These are phyloP conservation scores for Hypoxylon sp. DNA, from an alignment of 2,329 filamentous ascomycete species.

Conservation along the genomic window DNA sequence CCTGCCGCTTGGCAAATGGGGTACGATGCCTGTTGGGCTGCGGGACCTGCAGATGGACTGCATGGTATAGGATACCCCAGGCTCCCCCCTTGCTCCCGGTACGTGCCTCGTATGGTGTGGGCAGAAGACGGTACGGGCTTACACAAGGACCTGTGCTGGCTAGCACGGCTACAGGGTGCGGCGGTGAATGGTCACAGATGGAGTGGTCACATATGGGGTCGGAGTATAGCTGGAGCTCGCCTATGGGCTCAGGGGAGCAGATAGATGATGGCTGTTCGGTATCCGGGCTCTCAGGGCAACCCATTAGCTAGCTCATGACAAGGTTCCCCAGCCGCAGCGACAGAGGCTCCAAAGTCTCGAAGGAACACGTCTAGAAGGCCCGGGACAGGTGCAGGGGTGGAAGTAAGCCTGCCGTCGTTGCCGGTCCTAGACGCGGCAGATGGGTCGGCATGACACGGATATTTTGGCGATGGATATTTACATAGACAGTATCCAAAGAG, in stretches of 20 bases:
- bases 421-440: slow-evolving; percentile 23
- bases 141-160: slow-evolving; percentile 4
- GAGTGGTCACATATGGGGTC: slow-evolving; percentile 18
- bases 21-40: slow-evolving; percentile 16
- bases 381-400: slow-evolving; percentile 21
- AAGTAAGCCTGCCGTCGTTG: slow-evolving; percentile 8
- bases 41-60: slow-evolving; percentile 32
- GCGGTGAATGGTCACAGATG: slow-evolving; percentile 17
- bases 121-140: slow-evolving; percentile 8
- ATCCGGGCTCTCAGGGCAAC: slow-evolving; percentile 10
- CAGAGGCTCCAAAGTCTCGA: slow-evolving; percentile 12
- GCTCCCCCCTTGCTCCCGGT: slow-evolving; percentile 10
- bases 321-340: slow-evolving; percentile 6
- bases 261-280: slow-evolving; percentile 6
- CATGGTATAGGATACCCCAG: slow-evolving; percentile 13
- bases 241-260: background rate
- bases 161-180: slow-evolving; percentile 14
- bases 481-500: background rate
- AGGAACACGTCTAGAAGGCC: slow-evolving; percentile 25
- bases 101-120: slow-evolving; percentile 8
- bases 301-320: slow-evolving; percentile 13
- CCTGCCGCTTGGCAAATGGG: slow-evolving; percentile 20
- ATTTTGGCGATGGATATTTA: slow-evolving; percentile 12
- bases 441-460: slow-evolving; percentile 14
- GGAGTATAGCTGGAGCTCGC: background rate